These are phyloP conservation scores for Calocybe indica DNA, from an alignment of 768 basidiomycete genomes.

Conservation along the genomic window DNA sequence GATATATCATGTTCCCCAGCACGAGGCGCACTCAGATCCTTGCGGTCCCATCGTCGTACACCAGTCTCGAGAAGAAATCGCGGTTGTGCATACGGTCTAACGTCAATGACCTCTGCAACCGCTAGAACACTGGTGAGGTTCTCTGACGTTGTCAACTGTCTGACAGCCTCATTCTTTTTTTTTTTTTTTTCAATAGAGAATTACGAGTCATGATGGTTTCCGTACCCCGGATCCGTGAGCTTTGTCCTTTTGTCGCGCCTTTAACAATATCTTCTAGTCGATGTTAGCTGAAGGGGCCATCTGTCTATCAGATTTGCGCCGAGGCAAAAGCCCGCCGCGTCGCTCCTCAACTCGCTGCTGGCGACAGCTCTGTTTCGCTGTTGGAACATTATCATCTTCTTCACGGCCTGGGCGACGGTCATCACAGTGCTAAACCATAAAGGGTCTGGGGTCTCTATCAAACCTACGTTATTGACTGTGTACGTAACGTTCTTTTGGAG, in stretches of 20 bases:
- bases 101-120: too few species aligned
- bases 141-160: too few species aligned
- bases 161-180: too few species aligned
- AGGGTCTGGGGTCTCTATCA: constrained; percentile 35
- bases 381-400: constrained; percentile 66
- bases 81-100: too few species aligned
- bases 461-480: constrained; percentile 63
- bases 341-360: constrained; percentile 35
- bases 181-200: too few species aligned
- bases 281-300: background rate
- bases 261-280: background rate
- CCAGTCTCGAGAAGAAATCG: too few species aligned
- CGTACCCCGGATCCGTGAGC: constrained; percentile 35
- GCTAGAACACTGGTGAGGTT: too few species aligned
- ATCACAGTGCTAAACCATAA: constrained; percentile 47
- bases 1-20: too few species aligned
- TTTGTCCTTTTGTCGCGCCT: background rate
- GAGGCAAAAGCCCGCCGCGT: constrained; percentile 27
- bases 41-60: too few species aligned
- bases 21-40: too few species aligned
- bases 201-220: constrained; percentile 23
- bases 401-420: constrained; percentile 53
- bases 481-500: constrained; percentile 25
- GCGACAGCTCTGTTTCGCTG: constrained; percentile 47
- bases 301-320: constrained; percentile 29